Evolutionary conservation across 805 yeast genomes (phyloP), one percentile per base, ranked within the genome.

Genomic region (Kazachstania taianensis): DNA sequence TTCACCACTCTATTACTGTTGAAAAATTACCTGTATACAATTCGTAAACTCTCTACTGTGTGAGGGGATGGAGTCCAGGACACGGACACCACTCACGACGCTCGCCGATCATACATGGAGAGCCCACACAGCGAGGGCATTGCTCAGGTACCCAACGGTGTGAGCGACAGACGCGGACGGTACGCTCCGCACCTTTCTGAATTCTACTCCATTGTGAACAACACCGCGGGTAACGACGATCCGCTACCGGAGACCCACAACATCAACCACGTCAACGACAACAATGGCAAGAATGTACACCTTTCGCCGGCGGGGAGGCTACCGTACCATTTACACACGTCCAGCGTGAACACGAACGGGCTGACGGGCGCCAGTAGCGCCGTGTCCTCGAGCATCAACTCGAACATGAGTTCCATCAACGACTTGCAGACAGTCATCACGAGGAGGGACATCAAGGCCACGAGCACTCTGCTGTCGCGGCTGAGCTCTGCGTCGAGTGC

Each of bases 381-480:
- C 12, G 12, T 9, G 25, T 46, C 51, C 28, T 64, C 46, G 44
- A 64, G 57, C 22, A 63, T 66, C 39, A 60, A 70, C 6, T 72
- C 78, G 4, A 60, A 64, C 30, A 56, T 70, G 7, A 72, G 76
- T 20, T 35, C 32, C 18, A 69, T 72, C 4, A 53, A 73, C 39
- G 84, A 78, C 43, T 58, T 78, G 42, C 74, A 75, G n/a, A 70
- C 72, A 13, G 56, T 79, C 13, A 65, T 79, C 8, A 75, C 84
- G 1, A 65, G 73, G 28, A 65, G 66, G 25, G 92, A 81, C 50
- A 70, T 80, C 33, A 57, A 62, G 6, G 59, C 63, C 22, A 72
- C 78, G 1, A 55, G 71, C 8, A 61, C 57, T 8, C 63, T 72
- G 2, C 75, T 74, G 46, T 54, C 61, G n/a, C 64, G 65, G 7